Evolutionary conservation across 2,329 filamentous ascomycete genomes (phyloP).

Genomic region (Colletotrichum eremochloae): DNA sequence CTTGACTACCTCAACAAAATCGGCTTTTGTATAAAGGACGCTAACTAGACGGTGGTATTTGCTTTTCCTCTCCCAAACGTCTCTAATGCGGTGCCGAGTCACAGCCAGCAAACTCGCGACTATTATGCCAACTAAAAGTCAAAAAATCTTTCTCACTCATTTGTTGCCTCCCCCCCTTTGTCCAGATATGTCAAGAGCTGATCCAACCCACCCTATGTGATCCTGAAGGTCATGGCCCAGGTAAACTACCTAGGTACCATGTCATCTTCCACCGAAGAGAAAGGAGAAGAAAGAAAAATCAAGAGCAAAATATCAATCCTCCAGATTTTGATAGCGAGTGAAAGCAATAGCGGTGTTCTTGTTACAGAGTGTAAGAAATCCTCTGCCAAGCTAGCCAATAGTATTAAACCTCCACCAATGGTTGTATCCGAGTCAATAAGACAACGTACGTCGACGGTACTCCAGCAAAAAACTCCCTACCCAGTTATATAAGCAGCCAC

Average conservation of each 20-base stretch:
- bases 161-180: background rate
- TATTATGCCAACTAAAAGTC: conserved; percentile 28
- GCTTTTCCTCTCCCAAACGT: conserved; percentile 37
- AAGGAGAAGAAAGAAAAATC: background rate
- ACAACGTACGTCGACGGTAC: conserved; percentile 5
- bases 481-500: conserved; percentile 39
- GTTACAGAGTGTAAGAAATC: background rate
- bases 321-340: conserved; percentile 11
- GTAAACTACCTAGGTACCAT: background rate
- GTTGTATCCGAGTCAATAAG: conserved; percentile 3
- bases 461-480: conserved; percentile 37
- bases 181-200: background rate
- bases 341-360: background rate
- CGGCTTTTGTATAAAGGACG: conserved; percentile 30
- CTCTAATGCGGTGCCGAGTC: conserved; percentile 37
- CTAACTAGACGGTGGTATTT: conserved; percentile 37
- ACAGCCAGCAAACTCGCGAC: conserved; percentile 11
- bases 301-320: background rate
- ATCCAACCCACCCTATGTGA: background rate
- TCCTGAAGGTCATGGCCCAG: background rate
- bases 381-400: conserved; percentile 9
- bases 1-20: background rate
- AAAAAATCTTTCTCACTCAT: background rate
- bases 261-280: background rate
- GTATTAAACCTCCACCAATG: conserved; percentile 29